Evolutionary conservation across 495 filamentous ascomycete species (phyloP).

Genomic region (Penicillium arizonense): DNA sequence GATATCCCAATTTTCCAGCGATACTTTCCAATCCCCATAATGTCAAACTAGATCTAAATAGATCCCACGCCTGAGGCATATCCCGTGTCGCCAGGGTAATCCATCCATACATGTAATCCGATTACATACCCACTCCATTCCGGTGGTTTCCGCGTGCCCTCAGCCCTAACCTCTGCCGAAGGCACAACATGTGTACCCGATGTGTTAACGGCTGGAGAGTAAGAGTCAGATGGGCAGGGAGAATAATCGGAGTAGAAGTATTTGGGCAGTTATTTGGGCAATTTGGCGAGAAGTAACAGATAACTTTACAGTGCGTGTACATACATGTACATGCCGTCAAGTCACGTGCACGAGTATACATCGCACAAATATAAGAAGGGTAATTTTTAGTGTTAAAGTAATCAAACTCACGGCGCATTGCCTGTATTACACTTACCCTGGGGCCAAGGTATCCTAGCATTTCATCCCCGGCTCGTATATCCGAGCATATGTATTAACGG

Average conservation of each 20-base stretch:
- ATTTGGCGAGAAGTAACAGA: too few species aligned
- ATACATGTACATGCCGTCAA: too few species aligned
- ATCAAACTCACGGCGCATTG: too few species aligned
- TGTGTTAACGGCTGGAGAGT: too few species aligned
- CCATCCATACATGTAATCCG: slow-evolving; percentile 13
- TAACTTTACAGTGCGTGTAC: too few species aligned
- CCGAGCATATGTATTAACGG: slow-evolving; percentile 10
- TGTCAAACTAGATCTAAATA: not conserved
- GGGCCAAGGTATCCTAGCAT: slow-evolving; percentile 20
- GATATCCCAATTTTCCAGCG: slow-evolving; percentile 1
- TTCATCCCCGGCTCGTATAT: slow-evolving; percentile 14
- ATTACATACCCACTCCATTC: slow-evolving; percentile 27
- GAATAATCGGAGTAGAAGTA: too few species aligned
- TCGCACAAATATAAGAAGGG: not conserved
- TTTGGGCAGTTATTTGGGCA: too few species aligned
- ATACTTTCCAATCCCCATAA: not conserved
- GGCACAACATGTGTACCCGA: not conserved
- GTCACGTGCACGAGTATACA: not conserved
- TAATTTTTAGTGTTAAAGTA: too few species aligned
- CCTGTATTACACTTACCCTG: slow-evolving; percentile 3
- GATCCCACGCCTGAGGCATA: slow-evolving; percentile 1
- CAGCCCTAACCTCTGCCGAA: slow-evolving; percentile 31
- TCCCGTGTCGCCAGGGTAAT: slow-evolving; percentile 5
- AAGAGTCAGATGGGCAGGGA: too few species aligned
- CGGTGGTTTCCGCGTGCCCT: slow-evolving; percentile 32